These are phyloP conservation scores for Penicillium psychrosexuale DNA, from an alignment of 2,329 filamentous ascomycete genomes.

Conservation along the genomic window DNA sequence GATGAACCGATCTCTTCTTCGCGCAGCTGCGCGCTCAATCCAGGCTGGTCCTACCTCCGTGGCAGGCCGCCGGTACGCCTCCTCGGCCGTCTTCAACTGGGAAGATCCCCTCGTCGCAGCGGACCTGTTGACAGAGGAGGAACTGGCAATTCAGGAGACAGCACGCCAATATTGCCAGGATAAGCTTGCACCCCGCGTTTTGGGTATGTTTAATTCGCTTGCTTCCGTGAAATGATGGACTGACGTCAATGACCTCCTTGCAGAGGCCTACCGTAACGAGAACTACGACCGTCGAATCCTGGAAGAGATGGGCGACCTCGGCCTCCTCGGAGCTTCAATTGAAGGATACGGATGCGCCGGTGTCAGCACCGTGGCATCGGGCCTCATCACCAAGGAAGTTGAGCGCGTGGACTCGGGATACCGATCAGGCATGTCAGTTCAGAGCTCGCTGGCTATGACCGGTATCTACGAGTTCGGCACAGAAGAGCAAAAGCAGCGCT, in stretches of 20 bases:
- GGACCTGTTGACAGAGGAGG: slow-evolving; percentile 81
- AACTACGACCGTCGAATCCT: slow-evolving; percentile 82
- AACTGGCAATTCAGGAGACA: slow-evolving; percentile 83
- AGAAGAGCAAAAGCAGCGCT: slow-evolving; percentile 82
- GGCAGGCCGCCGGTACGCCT: slow-evolving; percentile 25
- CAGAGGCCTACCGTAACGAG: slow-evolving; percentile 83
- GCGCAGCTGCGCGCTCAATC: slow-evolving; percentile 31
- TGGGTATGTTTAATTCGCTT: slow-evolving; percentile 59
- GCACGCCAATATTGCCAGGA: slow-evolving; percentile 95
- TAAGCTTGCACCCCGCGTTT: slow-evolving; percentile 74
- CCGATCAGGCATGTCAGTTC: slow-evolving; percentile 88
- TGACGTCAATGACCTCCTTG: background rate
- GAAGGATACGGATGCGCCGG: slow-evolving; percentile 86
- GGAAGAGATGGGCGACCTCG: slow-evolving; percentile 87
- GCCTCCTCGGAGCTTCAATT: slow-evolving; percentile 81
- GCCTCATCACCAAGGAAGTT: slow-evolving; percentile 83
- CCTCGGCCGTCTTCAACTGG: slow-evolving; percentile 70
- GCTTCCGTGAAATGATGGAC: background rate
- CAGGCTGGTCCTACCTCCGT: slow-evolving; percentile 22
- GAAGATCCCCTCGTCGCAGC: slow-evolving; percentile 77
- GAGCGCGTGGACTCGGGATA: slow-evolving; percentile 91
- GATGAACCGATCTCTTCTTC: slow-evolving; percentile 36
- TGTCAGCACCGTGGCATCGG: slow-evolving; percentile 81
- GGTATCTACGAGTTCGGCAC: slow-evolving; percentile 84
- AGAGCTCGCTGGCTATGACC: slow-evolving; percentile 90